phyloP scores from a whole-genome alignment of 1,284 basidiomycete species.

The Ceratobasidium sp. region DNA sequence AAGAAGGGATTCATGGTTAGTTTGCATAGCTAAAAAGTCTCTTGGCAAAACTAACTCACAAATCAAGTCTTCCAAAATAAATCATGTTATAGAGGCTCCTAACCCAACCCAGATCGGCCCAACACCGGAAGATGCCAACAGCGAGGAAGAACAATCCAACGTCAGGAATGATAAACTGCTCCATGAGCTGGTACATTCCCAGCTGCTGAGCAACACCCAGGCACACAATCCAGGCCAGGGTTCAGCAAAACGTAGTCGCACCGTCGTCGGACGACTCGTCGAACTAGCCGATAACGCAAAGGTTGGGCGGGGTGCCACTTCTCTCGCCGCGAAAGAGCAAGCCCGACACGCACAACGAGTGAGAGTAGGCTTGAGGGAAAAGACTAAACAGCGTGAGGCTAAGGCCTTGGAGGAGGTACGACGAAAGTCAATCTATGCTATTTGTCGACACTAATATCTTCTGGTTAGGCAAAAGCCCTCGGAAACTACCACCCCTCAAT shows the following conservation, averaged over 20 bases:
- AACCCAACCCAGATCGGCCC: background rate
- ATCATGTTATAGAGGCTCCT: slow-evolving; percentile 17
- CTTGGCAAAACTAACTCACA: slow-evolving; percentile 11
- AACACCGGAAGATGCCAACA: background rate
- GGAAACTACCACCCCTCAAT: slow-evolving; percentile 44
- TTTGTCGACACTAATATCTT: slow-evolving; percentile 12
- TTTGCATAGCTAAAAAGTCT: background rate
- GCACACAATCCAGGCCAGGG: slow-evolving; percentile 17
- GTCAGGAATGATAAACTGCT: slow-evolving; percentile 35
- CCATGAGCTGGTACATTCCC: slow-evolving; percentile 41
- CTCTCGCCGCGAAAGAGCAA: slow-evolving; percentile 26
- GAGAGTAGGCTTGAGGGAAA: slow-evolving; percentile 27
- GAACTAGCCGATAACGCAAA: slow-evolving; percentile 38
- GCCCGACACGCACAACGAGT: slow-evolving; percentile 34
- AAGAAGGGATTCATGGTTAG: slow-evolving; percentile 41
- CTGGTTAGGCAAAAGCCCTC: slow-evolving; percentile 28
- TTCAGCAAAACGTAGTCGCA: slow-evolving; percentile 23
- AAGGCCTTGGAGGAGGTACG: slow-evolving; percentile 39
- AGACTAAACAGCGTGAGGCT: slow-evolving; percentile 32
- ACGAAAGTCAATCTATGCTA: background rate
- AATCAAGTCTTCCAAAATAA: slow-evolving; percentile 38
- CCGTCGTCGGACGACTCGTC: slow-evolving; percentile 24
- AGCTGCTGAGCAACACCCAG: slow-evolving; percentile 36
- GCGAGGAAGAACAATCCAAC: slow-evolving; percentile 28
- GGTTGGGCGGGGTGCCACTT: slow-evolving; percentile 16